Evolutionary conservation across 306 rosid genomes (phyloP).

Genomic region (Corylus heterophylla): DNA sequence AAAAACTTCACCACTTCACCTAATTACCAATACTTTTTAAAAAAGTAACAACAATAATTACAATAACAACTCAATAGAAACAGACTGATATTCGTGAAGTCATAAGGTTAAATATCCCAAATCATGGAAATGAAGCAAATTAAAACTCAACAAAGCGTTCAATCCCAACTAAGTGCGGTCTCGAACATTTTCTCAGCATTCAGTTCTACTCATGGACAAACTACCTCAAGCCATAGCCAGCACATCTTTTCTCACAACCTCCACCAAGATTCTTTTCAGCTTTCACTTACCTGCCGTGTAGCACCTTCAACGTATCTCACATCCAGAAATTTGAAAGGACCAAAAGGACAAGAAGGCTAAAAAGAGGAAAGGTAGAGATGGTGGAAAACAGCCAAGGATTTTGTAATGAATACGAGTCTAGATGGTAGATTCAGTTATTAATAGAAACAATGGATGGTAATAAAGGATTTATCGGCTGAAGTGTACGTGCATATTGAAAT

Average conservation of each 20-base stretch:
- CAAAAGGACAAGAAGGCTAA: constrained; percentile 2
- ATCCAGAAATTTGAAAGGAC: neutral
- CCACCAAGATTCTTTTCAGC: neutral
- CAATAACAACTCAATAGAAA: neutral
- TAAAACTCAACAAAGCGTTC: neutral
- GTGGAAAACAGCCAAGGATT: neutral
- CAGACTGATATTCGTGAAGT: neutral
- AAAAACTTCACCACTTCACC: neutral
- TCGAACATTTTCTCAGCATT: neutral
- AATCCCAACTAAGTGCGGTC: neutral
- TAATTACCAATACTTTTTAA: neutral
- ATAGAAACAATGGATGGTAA: neutral
- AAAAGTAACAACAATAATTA: neutral
- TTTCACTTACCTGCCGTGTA: neutral
- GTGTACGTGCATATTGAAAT: neutral
- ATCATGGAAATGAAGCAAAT: neutral
- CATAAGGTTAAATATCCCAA: neutral
- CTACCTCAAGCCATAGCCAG: neutral
- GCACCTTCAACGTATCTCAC: neutral
- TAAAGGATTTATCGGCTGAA: neutral
- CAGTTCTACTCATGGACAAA: neutral
- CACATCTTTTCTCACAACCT: neutral
- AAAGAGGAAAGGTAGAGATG: neutral
- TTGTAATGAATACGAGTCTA: neutral
- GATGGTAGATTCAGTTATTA: neutral